phyloP scores from a whole-genome alignment of 768 basidiomycete species.

The Tylopilus intermedius region DNA sequence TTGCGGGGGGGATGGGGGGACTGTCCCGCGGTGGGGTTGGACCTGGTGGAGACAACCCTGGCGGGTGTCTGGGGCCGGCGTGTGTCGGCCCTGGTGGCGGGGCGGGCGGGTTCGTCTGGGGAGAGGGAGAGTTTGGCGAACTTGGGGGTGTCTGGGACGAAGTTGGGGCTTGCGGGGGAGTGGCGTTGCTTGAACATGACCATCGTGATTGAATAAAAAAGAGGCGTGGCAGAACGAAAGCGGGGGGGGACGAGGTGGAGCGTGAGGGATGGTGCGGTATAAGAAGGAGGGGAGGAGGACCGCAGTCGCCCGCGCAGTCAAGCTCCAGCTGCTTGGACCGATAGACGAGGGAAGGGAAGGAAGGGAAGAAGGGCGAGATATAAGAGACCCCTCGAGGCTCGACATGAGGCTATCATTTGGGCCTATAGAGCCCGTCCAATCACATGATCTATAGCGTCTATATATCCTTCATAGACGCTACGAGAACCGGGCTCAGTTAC shows the following conservation, averaged over 20 bases:
- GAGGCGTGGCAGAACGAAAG: slow-evolving; percentile 14
- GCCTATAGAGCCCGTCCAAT: slow-evolving; percentile 20
- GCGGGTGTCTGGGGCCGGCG: slow-evolving; percentile 20
- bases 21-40: slow-evolving; percentile 19
- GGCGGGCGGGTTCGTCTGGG: slow-evolving; percentile 12
- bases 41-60: slow-evolving; percentile 13
- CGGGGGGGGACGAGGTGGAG: not conserved
- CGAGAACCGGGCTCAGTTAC: not conserved
- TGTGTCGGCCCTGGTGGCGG: slow-evolving; percentile 12
- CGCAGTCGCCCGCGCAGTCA: slow-evolving; percentile 26
- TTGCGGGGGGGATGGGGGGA: too few species aligned
- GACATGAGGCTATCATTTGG: slow-evolving; percentile 21
- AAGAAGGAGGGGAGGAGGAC: slow-evolving; percentile 11
- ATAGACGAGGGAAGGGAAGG: slow-evolving; percentile 6
- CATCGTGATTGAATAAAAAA: slow-evolving; percentile 22
- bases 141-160: slow-evolving; percentile 23
- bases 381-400: slow-evolving; percentile 25
- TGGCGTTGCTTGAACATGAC: slow-evolving; percentile 23
- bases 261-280: not conserved
- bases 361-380: slow-evolving; percentile 4
- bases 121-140: slow-evolving; percentile 12
- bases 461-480: not conserved
- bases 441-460: slow-evolving; percentile 12
- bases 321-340: slow-evolving; percentile 10
- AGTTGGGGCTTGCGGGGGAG: slow-evolving; percentile 11